Conservation (phyloP, 1,284 basidiomycete species). For the Sanghuangporus sanghuang region DNA sequence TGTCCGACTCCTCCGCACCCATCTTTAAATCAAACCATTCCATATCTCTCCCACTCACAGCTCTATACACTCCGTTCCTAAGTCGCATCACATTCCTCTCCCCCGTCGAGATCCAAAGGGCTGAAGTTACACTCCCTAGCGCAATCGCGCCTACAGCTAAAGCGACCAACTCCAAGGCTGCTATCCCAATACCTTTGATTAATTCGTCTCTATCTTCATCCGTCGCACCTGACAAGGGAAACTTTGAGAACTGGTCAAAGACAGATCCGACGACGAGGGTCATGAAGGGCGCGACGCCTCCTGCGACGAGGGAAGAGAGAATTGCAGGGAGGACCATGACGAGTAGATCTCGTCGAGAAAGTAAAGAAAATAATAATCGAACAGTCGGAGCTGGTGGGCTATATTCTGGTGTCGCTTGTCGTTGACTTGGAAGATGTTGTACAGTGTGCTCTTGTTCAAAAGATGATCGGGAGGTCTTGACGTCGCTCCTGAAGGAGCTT, state of each 20-base stretch:
- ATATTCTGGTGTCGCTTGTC: background rate
- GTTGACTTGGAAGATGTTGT: background rate
- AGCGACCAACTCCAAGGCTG: conserved; percentile 66
- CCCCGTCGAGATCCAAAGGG: conserved; percentile 85
- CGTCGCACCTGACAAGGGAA: conserved; percentile 32
- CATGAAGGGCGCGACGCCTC: conserved; percentile 90
- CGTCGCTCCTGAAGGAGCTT: background rate
- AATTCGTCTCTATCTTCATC: conserved; percentile 44
- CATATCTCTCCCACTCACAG: conserved; percentile 72
- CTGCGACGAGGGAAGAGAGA: conserved; percentile 61
- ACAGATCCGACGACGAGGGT: conserved; percentile 83
- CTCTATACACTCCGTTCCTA: conserved; percentile 63
- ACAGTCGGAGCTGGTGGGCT: conserved; percentile 37
- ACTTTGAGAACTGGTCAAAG: conserved; percentile 73
- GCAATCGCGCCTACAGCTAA: conserved; percentile 68
- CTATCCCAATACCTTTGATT: conserved; percentile 52
- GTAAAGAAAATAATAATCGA: conserved; percentile 61
- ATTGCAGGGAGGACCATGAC: conserved; percentile 71
- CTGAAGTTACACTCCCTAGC: conserved; percentile 71
- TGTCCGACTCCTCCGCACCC: conserved; percentile 54
- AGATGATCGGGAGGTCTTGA: background rate
- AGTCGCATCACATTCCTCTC: conserved; percentile 76
- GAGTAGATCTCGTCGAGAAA: conserved; percentile 49
- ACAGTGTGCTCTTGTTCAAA: background rate
- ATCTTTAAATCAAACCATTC: conserved; percentile 85